A percentile compares a stretch with the other conserved stretches of the same genome.
Evolutionary conservation across 805 yeast species (phyloP).

Genomic region (Barnettozyma salicaria): DNA sequence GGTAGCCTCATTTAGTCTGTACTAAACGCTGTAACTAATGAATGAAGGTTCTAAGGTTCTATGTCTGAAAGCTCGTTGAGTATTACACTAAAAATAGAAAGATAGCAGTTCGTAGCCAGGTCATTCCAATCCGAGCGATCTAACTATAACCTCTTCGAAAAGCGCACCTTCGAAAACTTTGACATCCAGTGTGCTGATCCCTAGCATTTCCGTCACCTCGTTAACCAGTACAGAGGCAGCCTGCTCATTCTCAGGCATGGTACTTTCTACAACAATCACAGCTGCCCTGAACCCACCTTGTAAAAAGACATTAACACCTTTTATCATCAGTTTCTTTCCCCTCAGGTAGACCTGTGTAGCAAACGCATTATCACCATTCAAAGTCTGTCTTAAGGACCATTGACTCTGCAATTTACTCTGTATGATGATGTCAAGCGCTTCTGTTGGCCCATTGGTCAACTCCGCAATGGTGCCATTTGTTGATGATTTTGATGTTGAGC

Average conservation of each 20-base stretch:
- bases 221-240: neutral
- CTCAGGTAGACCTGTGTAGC: conserved; percentile 36
- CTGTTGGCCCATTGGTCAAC: conserved; percentile 1
- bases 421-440: conserved; percentile 19
- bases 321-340: conserved; percentile 32
- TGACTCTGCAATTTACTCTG: conserved; percentile 55
- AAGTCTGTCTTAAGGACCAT: conserved; percentile 62
- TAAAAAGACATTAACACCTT: conserved; percentile 63
- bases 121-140: conserved; percentile 3
- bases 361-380: conserved; percentile 70
- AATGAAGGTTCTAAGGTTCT: no score
- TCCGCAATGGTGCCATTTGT: neutral
- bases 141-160: conserved; percentile 2
- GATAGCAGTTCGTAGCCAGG: no score
- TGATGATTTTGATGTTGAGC: no score
- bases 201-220: neutral
- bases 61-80: no score
- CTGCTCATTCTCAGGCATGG: conserved; percentile 3
- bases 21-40: no score
- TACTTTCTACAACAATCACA: conserved; percentile 43
- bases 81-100: no score
- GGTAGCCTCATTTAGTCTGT: no score
- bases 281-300: conserved; percentile 72
- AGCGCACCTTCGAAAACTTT: neutral
- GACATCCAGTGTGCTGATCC: neutral